Percentiles rank a stretch among this genome's conserved stretches.
Evolutionary conservation across 2,329 filamentous ascomycete genomes (phyloP).

Genomic region (Diaporthe caulivora): DNA sequence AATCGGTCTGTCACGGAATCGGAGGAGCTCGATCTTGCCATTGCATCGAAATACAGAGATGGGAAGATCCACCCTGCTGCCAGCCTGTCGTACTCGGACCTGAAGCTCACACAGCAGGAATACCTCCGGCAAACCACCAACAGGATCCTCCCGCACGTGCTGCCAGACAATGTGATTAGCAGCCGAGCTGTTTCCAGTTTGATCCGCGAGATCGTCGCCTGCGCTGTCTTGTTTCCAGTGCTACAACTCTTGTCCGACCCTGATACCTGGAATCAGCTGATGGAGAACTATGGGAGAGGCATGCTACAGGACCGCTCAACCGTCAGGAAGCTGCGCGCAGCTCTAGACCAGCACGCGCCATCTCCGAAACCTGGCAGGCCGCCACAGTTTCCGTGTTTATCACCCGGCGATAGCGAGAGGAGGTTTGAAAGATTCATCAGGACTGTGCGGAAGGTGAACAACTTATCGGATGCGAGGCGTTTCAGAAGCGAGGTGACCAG

Average conservation of each 20-base stretch:
- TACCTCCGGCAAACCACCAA: conserved; percentile 83
- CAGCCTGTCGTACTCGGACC: conserved; percentile 84
- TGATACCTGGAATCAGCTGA: conserved; percentile 96
- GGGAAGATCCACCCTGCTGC: conserved; percentile 91
- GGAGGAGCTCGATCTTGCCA: conserved; percentile 93
- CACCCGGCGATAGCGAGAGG: conserved; percentile 86
- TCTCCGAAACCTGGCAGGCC: conserved; percentile 76
- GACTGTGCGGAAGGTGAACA: conserved; percentile 87
- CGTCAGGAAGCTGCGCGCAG: conserved; percentile 89
- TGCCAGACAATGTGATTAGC: conserved; percentile 79
- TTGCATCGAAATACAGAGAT: conserved; percentile 92
- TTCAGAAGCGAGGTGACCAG: conserved; percentile 94
- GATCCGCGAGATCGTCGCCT: conserved; percentile 90
- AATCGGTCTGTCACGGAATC: conserved; percentile 94
- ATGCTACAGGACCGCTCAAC: conserved; percentile 96
- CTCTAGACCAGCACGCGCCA: conserved; percentile 92
- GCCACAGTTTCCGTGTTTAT: conserved; percentile 82
- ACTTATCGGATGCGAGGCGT: conserved; percentile 90
- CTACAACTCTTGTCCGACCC: conserved; percentile 87
- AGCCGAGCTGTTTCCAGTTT: conserved; percentile 86
- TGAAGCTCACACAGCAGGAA: conserved; percentile 87
- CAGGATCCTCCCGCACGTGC: conserved; percentile 78
- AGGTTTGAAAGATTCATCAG: conserved; percentile 96
- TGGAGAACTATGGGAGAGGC: conserved; percentile 88
- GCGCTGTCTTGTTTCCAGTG: conserved; percentile 87